Base-by-base conservation (phyloP, 768 basidiomycete genomes). In the Tricholoma matsutake region DNA sequence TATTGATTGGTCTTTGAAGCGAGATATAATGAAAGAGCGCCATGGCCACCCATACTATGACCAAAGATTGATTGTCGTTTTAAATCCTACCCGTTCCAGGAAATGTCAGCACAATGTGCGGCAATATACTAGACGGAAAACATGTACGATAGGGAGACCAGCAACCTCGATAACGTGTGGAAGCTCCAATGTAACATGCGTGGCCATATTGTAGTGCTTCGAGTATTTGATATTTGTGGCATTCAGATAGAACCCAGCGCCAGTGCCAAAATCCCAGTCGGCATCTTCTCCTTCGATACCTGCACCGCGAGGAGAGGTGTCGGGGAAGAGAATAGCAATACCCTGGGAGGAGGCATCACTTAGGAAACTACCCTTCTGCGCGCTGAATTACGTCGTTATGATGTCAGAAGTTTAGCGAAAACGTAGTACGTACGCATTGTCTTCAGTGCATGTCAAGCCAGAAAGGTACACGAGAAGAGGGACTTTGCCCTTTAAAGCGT, bases 1-100 rank as follows among this genome's bases (percentile, higher is more conserved):
- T 91, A 98, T 64, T 83, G 82, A 71, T 85, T 86, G 6, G 77
- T 77, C 60, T 83, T 79, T 63, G 92, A 88, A 58, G 86, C 80
- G 49, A 98, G 87, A 75, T 98, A 98, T 39, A 98, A 75, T 14
- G 91, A 90, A 28, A 99, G 82, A 11, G 97, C 94, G 7, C 97
- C 97, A 70, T 97, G 95, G 1, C 97, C 97, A 60, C 92, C 94
- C 97, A 98, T 99, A 49, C 92, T 94, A 75, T 99, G 97, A 9
- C 97, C 97, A 69, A 94, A 91, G 68, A 98, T 88, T 20, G 94
- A 94, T 70, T 92, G 87, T 55, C 91, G 86, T 32, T 78, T 81
- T 65, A 88, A 81, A 78, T 98, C 94, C 93, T 95, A 49, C 31
- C 5, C 35, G 41, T 64, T 41, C 37, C 13, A 16, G 5, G 53